A percentile compares a stretch with the other conserved stretches of the same genome.
Conservation (phyloP, 2,329 filamentous ascomycete species). For the Cladosporium sphaerospermum region DNA sequence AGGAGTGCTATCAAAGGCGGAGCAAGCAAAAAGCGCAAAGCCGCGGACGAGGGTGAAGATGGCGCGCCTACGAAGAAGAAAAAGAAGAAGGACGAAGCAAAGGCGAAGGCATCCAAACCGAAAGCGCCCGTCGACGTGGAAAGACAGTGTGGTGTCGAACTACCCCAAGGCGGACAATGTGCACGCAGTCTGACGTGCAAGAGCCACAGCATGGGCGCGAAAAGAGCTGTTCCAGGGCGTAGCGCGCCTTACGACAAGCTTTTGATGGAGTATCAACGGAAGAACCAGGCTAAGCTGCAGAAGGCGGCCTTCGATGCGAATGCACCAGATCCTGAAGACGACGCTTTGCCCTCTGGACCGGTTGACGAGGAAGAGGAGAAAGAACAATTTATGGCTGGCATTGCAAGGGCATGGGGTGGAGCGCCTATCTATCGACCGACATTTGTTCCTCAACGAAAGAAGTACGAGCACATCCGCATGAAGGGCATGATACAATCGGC, state of each 20-base stretch:
- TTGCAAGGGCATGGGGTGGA: slow-evolving; percentile 62
- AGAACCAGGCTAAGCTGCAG: slow-evolving; percentile 97
- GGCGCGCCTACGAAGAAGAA: slow-evolving; percentile 81
- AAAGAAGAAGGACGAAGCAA: slow-evolving; percentile 48
- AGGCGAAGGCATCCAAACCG: slow-evolving; percentile 66
- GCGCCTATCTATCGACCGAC: slow-evolving; percentile 66
- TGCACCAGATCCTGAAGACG: slow-evolving; percentile 70
- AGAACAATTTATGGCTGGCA: slow-evolving; percentile 75
- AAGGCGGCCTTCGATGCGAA: slow-evolving; percentile 94
- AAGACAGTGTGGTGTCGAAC: slow-evolving; percentile 79
- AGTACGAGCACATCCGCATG: slow-evolving; percentile 58
- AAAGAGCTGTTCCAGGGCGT: slow-evolving; percentile 75
- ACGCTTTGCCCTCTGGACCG: slow-evolving; percentile 64
- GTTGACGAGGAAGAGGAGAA: slow-evolving; percentile 95
- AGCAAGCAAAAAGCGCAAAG: slow-evolving; percentile 39
- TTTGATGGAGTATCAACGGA: slow-evolving; percentile 65
- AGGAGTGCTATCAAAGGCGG: slow-evolving; percentile 26
- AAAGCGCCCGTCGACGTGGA: slow-evolving; percentile 92
- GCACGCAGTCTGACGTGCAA: slow-evolving; percentile 86
- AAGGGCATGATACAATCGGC: slow-evolving; percentile 58
- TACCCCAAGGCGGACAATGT: slow-evolving; percentile 79
- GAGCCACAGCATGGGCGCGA: slow-evolving; percentile 88
- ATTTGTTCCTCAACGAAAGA: slow-evolving; percentile 44
- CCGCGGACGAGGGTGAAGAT: slow-evolving; percentile 53
- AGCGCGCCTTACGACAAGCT: slow-evolving; percentile 88